Conservation (phyloP, 192 early-diverging fungal species). For the Rhizophagus prolifer region DNA sequence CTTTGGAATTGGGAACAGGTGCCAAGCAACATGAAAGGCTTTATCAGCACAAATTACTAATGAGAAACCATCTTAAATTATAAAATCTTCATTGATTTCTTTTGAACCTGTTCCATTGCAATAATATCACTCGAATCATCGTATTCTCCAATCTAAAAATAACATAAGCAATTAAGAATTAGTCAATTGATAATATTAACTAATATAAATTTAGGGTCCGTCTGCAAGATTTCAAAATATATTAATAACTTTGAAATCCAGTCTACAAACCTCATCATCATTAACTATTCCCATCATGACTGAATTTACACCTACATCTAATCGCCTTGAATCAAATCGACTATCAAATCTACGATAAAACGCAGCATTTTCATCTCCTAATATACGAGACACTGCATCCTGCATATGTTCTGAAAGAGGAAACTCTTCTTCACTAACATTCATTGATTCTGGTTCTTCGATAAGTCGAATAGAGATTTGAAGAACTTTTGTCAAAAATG, state of each 20-base stretch:
- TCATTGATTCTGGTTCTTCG: slow-evolving; percentile 16
- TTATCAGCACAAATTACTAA: slow-evolving; percentile 24
- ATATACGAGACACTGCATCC: slow-evolving; percentile 26
- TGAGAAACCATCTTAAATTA: slow-evolving; percentile 21
- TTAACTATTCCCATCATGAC: slow-evolving; percentile 23
- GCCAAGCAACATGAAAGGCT: slow-evolving; percentile 23
- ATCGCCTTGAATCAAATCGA: slow-evolving; percentile 22
- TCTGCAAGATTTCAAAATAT: slow-evolving; percentile 1
- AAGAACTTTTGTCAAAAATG: slow-evolving; percentile 28
- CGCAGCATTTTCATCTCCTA: slow-evolving; percentile 29
- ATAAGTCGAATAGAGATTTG: slow-evolving; percentile 30
- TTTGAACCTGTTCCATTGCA: slow-evolving; percentile 24
- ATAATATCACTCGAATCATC: slow-evolving; percentile 31
- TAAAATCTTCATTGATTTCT: slow-evolving; percentile 28
- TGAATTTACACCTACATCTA: slow-evolving; percentile 23
- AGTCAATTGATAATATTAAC: background rate
- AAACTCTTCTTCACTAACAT: slow-evolving; percentile 24
- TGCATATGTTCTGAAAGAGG: slow-evolving; percentile 30
- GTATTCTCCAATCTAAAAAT: slow-evolving; percentile 27
- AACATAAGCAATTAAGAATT: background rate
- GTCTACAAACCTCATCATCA: slow-evolving; percentile 14
- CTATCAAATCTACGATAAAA: slow-evolving; percentile 36
- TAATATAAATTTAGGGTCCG: background rate
- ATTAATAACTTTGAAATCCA: background rate
- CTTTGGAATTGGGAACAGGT: slow-evolving; percentile 13